Percentiles rank a stretch among this genome's conserved stretches.
Evolutionary conservation across 805 yeast species (phyloP).

Genomic region (Starmerella sp.): DNA sequence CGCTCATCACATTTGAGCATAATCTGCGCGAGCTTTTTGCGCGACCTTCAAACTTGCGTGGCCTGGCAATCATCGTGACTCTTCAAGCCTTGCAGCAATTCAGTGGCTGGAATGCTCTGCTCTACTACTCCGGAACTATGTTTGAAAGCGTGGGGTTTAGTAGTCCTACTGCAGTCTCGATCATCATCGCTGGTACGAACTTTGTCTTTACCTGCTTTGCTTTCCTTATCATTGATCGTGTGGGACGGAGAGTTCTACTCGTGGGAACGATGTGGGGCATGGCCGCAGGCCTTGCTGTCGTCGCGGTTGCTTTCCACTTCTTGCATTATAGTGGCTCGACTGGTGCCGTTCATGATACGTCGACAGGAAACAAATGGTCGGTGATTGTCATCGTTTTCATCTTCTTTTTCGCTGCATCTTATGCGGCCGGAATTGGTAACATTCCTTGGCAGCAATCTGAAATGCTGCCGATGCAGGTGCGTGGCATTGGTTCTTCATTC

Average conservation of each 20-base stretch:
- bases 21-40: constrained; percentile 28
- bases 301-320: constrained; percentile 87
- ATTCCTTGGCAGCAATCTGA: constrained; percentile 98
- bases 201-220: constrained; percentile 80
- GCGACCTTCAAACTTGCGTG: constrained; percentile 60
- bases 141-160: constrained; percentile 83
- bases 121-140: constrained; percentile 90
- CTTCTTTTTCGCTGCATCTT: constrained; percentile 78
- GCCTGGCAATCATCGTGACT: constrained; percentile 81
- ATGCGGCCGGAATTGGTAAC: constrained; percentile 92
- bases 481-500: constrained; percentile 83
- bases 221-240: constrained; percentile 69
- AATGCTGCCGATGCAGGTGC: constrained; percentile 82
- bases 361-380: constrained; percentile 49
- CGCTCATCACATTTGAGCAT: constrained; percentile 23
- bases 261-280: constrained; percentile 76
- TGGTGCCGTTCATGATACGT: constrained; percentile 24
- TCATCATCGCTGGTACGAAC: constrained; percentile 89
- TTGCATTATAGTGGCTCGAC: constrained; percentile 50
- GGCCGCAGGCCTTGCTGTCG: constrained; percentile 61
- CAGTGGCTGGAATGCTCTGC: constrained; percentile 89
- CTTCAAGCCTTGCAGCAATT: constrained; percentile 94
- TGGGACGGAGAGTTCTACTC: constrained; percentile 79
- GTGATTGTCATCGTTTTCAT: constrained; percentile 72
- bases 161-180: constrained; percentile 87